A percentile compares a stretch with the other conserved stretches of the same genome.
Conservation (phyloP, 75 land plant genomes). For the Picea sitchensis region DNA sequence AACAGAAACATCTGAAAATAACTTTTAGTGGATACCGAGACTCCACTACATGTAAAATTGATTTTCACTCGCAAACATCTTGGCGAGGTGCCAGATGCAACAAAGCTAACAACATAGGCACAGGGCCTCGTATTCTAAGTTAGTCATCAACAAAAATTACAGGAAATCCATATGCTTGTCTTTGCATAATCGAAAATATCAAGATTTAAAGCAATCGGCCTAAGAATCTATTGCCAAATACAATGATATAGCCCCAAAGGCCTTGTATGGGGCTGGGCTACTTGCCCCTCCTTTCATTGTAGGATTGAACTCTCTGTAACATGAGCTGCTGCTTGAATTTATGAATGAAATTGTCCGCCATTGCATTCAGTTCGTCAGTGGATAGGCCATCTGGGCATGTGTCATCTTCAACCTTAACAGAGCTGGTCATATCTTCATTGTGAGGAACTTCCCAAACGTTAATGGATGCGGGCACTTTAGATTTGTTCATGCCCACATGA, state of each 20-base stretch:
- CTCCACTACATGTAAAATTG: not conserved
- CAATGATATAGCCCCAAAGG: not conserved
- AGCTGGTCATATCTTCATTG: not conserved
- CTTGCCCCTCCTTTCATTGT: not conserved
- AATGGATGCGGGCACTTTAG: not conserved
- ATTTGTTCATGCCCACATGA: not conserved
- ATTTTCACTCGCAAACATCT: not conserved
- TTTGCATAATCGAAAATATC: not conserved
- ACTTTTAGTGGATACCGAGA: too few relatives aligned
- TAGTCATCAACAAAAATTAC: not conserved
- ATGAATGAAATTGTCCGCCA: slow-evolving; percentile 7
- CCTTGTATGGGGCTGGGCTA: not conserved
- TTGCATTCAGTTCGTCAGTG: slow-evolving; percentile 1
- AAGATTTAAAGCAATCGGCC: not conserved
- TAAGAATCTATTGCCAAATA: not conserved
- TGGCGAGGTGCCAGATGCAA: not conserved
- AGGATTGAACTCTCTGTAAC: slow-evolving; percentile 3
- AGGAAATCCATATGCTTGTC: not conserved
- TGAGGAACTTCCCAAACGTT: not conserved
- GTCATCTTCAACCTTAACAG: not conserved
- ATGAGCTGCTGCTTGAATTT: slow-evolving; percentile 10
- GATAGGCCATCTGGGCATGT: not conserved
- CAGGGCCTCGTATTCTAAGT: not conserved
- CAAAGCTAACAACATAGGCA: not conserved
- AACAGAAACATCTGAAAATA: not conserved